Percentiles rank a stretch among this genome's conserved stretches.
Evolutionary conservation across 805 yeast genomes (phyloP).

Genomic region (Nakazawaea laoshanensis): DNA sequence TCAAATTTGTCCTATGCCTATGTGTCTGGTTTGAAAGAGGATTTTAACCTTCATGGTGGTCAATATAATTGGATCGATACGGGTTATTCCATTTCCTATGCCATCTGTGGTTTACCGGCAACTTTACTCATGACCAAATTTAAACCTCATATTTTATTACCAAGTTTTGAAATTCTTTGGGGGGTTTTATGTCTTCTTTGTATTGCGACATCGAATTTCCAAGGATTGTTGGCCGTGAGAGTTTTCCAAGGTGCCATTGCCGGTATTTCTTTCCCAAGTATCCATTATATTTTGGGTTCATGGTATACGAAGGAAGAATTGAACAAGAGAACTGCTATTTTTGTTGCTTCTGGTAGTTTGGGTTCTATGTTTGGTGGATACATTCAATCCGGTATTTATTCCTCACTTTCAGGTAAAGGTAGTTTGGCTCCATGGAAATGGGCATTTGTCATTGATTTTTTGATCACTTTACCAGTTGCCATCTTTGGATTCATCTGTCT

Average conservation of each 20-base stretch:
- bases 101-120: constrained; percentile 25
- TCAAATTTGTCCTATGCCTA: constrained; percentile 30
- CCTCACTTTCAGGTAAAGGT: constrained; percentile 29
- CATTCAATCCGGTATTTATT: constrained; percentile 33
- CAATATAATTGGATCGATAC: constrained; percentile 26
- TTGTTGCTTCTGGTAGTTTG: constrained; percentile 28
- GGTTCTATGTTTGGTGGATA: constrained; percentile 37
- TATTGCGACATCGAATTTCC: constrained; percentile 12
- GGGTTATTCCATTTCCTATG: constrained; percentile 26
- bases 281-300: constrained; percentile 28
- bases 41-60: constrained; percentile 25
- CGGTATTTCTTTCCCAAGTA: constrained; percentile 32
- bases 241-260: constrained; percentile 36
- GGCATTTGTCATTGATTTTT: constrained; percentile 57
- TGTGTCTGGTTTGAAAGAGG: constrained; percentile 28
- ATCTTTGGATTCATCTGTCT: constrained; percentile 48
- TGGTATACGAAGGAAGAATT: constrained; percentile 37
- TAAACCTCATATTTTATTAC: constrained; percentile 27
- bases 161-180: constrained; percentile 11
- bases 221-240: constrained; percentile 30
- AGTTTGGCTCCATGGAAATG: constrained; percentile 60
- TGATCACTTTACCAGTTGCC: constrained; percentile 49
- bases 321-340: constrained; percentile 30
- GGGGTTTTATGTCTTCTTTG: constrained; percentile 6
- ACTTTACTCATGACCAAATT: constrained; percentile 37